These are phyloP conservation scores for Oryza rufipogon DNA, from an alignment of 176 grass and related monocot genomes.

Conservation along the genomic window DNA sequence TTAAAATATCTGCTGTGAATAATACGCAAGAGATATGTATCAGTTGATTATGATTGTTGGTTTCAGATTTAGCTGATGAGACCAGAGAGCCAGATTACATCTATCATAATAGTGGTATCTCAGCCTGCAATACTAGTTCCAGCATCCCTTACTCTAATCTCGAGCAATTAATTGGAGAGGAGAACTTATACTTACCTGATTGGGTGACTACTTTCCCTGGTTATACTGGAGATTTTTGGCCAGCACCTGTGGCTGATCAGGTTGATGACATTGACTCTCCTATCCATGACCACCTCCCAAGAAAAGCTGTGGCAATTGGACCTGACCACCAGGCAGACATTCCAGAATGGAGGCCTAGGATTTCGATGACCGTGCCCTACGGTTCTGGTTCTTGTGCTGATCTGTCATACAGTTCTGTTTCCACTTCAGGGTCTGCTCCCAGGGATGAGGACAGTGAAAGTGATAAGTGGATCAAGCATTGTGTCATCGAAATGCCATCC, in stretches of 20 bases:
- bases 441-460: constrained; percentile 42
- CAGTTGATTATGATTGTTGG: constrained; percentile 27
- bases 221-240: constrained; percentile 54
- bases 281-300: constrained; percentile 44
- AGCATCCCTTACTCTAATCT: constrained; percentile 28
- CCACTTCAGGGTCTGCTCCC: constrained; percentile 34
- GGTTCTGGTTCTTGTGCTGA: constrained; percentile 37
- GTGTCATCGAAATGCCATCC: constrained; percentile 44
- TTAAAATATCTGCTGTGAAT: constrained; percentile 30
- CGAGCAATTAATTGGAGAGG: constrained; percentile 4
- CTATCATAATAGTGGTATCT: constrained; percentile 5
- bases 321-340: constrained; percentile 75
- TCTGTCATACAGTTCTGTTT: constrained; percentile 22
- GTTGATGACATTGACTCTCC: constrained; percentile 46
- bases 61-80: constrained; percentile 47
- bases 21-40: constrained; percentile 26
- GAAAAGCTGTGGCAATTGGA: constrained; percentile 70
- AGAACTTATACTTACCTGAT: constrained; percentile 46
- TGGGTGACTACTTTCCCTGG: constrained; percentile 56
- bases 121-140: constrained; percentile 35
- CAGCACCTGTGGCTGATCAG: constrained; percentile 32
- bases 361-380: constrained; percentile 4
- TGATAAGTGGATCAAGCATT: constrained; percentile 63
- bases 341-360: constrained; percentile 60
- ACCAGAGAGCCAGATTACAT: constrained; percentile 24